phyloP scores from a whole-genome alignment of 23 red algal species.

The Porphyridium purpureum region DNA sequence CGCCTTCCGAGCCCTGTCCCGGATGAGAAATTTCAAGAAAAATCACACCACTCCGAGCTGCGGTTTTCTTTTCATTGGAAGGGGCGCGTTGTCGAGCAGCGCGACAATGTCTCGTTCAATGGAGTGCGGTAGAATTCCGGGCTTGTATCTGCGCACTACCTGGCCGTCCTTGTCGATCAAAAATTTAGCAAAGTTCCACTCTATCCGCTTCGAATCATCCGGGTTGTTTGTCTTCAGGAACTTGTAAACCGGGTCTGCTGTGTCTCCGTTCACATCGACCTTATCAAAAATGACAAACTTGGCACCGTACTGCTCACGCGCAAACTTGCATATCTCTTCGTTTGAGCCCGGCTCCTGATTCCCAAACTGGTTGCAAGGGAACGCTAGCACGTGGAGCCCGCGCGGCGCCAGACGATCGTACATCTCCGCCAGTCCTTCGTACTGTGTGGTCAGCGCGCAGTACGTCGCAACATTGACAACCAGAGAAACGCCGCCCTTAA shows the following conservation, averaged over 20 bases:
- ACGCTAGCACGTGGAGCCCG: conserved; percentile 47
- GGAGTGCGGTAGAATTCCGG: conserved; percentile 43
- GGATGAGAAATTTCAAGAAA: too few relatives aligned
- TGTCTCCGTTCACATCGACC: conserved; percentile 34
- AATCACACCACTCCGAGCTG: not conserved
- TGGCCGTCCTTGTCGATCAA: conserved; percentile 28
- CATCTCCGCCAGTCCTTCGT: conserved; percentile 43
- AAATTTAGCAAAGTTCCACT: conserved; percentile 80
- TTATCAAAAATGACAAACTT: conserved; percentile 41
- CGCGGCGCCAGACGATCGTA: conserved; percentile 26
- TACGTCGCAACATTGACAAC: conserved; percentile 79
- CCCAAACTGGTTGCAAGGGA: conserved; percentile 56
- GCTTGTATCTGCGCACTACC: conserved; percentile 44
- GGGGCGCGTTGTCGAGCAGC: not conserved
- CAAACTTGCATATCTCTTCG: conserved; percentile 48
- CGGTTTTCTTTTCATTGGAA: not conserved
- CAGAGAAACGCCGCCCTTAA: conserved; percentile 26
- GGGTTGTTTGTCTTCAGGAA: conserved; percentile 34
- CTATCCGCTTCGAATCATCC: conserved; percentile 27
- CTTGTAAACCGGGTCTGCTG: conserved; percentile 23
- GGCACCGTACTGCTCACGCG: conserved; percentile 44
- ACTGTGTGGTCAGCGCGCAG: conserved; percentile 65
- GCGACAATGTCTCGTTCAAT: conserved; percentile 34
- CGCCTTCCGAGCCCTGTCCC: too few relatives aligned
- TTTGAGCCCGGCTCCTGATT: conserved; percentile 18